Base-by-base conservation (phyloP, 306 rosid genomes). In the Vachellia collinsii region DNA sequence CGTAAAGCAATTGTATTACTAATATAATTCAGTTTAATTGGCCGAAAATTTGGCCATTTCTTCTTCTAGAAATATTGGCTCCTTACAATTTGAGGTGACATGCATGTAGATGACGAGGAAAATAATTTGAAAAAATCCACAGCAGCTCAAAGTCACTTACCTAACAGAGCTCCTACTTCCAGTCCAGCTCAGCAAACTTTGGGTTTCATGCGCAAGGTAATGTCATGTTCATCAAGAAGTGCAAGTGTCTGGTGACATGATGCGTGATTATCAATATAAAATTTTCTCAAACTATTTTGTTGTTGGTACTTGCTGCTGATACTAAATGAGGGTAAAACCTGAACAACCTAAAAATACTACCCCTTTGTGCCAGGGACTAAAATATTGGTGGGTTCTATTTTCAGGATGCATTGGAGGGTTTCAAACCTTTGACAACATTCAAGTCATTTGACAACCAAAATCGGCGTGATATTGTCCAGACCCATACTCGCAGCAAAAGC, bases 401-500 rank as follows among this genome's bases (percentile, higher is more conserved):
- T 83, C 94, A 95, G 99, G 97, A 89, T 75, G 84, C 81, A 11
- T 61, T 84, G 29, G 98, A 95, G 75, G 84, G 90, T 62, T 88
- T 88, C 59, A 91, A 78, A 83, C 90, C 91, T 11, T 62, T 91
- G 87, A 85, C 90, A 56, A 76, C 87, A 23, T 88, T 79, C 89
- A 89, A 90, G 85, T 94, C 98, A 80, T 90, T 95, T 76, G 99
- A 88, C 77, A 79, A 82, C 86, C 89, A 64, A 83, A 89, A 83
- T 75, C 92, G 95, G 68, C 93, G 87, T 0, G 88, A 85, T 72
- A 84, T 67, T 16, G 86, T 83, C 66, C 89, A 80, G 61, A 84
- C 78, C 75, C 97, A 95, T 44, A 79, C 83, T 85, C 98, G 98
- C 75, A 95, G 99, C 85, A 95, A 86, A 87, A 95, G 99, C 70